These are phyloP conservation scores for Globisporangium solare DNA, from an alignment of 352 stramenopile species.

Conservation along the genomic window DNA sequence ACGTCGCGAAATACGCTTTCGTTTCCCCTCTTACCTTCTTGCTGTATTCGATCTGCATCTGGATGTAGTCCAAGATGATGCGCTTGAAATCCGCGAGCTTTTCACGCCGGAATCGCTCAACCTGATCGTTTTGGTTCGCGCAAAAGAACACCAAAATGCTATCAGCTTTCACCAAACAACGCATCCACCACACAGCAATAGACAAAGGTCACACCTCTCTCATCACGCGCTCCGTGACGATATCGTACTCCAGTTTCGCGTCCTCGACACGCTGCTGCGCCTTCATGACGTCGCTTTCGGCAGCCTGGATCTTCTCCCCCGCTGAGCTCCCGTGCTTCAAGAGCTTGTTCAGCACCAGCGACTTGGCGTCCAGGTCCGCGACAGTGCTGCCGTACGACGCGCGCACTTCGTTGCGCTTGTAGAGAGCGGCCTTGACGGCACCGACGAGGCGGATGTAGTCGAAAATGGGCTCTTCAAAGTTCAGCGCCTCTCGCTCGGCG, in stretches of 20 bases:
- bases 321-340: constrained; percentile 55
- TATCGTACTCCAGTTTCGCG: constrained; percentile 91
- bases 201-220: constrained; percentile 52
- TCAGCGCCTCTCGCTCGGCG: constrained; percentile 87
- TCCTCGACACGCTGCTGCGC: constrained; percentile 85
- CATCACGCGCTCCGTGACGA: constrained; percentile 92
- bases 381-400: constrained; percentile 84
- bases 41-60: constrained; percentile 97
- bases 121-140: constrained; percentile 17
- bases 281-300: constrained; percentile 68
- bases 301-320: constrained; percentile 88
- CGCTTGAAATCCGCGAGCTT: constrained; percentile 94
- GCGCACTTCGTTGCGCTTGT: constrained; percentile 91
- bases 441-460: constrained; percentile 96
- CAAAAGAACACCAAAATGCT: background rate
- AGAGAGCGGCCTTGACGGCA: constrained; percentile 91
- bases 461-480: constrained; percentile 95
- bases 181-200: background rate
- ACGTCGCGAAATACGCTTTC: too few species aligned
- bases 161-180: background rate
- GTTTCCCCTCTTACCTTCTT: constrained; percentile 63
- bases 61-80: constrained; percentile 96
- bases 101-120: constrained; percentile 96
- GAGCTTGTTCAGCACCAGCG: constrained; percentile 50
- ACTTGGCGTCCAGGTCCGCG: constrained; percentile 86